Conservation (phyloP, 2,329 filamentous ascomycete species). For the Aspergillus hiratsukae region DNA sequence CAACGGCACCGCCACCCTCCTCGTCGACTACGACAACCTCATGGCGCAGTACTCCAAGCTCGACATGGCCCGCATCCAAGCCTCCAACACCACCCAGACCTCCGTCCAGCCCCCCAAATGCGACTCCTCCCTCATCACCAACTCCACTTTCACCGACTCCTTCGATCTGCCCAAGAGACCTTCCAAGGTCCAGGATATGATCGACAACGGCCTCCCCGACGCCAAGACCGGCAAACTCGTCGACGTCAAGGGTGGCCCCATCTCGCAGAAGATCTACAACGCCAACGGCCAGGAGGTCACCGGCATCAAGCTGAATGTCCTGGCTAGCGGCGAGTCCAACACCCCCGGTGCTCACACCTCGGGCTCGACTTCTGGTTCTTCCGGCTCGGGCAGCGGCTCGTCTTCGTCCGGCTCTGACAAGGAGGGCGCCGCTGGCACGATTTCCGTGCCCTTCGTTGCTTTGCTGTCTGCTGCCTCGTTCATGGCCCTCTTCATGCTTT, state of each 20-base stretch:
- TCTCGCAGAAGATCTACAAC: constrained; percentile 55
- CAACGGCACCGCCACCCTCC: constrained; percentile 55
- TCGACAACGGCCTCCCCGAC: constrained; percentile 68
- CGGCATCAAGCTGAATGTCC: constrained; percentile 56
- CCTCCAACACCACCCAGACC: constrained; percentile 55
- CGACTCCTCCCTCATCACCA: constrained; percentile 60
- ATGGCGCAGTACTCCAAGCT: constrained; percentile 70
- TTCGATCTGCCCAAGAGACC: constrained; percentile 72
- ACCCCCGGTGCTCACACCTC: constrained; percentile 46
- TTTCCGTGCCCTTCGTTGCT: constrained; percentile 20
- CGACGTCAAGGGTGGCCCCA: constrained; percentile 51
- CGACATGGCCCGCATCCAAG: constrained; percentile 64
- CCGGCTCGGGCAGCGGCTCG: constrained; percentile 12
- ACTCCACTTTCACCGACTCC: constrained; percentile 64
- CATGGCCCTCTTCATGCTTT: constrained; percentile 25
- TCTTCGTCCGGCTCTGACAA: constrained; percentile 4
- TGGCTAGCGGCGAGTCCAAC: constrained; percentile 52
- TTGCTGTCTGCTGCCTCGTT: constrained; percentile 25
- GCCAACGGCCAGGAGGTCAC: constrained; percentile 56
- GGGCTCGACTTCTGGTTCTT: constrained; percentile 17
- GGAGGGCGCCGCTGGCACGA: constrained; percentile 18
- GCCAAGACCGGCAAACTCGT: constrained; percentile 63
- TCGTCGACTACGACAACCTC: constrained; percentile 68
- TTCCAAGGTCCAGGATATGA: constrained; percentile 64
- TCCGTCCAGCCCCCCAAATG: constrained; percentile 60